A percentile compares a stretch with the other conserved stretches of the same genome.
These are phyloP conservation scores for Botrytis tulipae DNA, from an alignment of 2,329 filamentous ascomycete species.

Conservation along the genomic window DNA sequence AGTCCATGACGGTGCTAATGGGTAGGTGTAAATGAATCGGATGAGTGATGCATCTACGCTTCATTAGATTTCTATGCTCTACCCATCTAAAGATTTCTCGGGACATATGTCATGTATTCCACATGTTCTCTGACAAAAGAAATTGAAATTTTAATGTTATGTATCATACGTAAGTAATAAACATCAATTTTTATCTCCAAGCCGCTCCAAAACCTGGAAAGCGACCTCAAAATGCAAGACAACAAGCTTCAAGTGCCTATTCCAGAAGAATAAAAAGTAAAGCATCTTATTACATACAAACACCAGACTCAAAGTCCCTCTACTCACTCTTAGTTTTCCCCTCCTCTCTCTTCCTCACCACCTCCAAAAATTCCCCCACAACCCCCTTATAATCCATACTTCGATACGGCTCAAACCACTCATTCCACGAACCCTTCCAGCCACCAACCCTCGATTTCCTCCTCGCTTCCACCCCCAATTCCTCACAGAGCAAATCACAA, in stretches of 20 bases:
- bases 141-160: fast-evolving
- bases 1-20: fast-evolving
- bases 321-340: background rate
- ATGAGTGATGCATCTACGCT: background rate
- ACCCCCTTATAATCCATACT: constrained; percentile 22
- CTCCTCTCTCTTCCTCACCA: background rate
- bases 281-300: too few relatives aligned
- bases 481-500: constrained; percentile 17
- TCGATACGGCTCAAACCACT: constrained; percentile 23
- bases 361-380: constrained; percentile 20
- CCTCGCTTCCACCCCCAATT: constrained; percentile 14
- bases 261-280: background rate
- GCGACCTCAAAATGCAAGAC: background rate
- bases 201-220: background rate
- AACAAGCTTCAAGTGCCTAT: background rate
- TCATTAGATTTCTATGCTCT: background rate
- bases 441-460: constrained; percentile 16
- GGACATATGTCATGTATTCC: background rate
- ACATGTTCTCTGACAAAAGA: background rate
- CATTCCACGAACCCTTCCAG: constrained; percentile 14
- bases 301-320: background rate
- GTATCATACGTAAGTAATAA: background rate
- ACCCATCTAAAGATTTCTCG: fast-evolving
- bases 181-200: background rate
- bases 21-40: too few relatives aligned